Base-by-base conservation (phyloP, 2,329 filamentous ascomycete species). In the Aspergillus amoenus region DNA sequence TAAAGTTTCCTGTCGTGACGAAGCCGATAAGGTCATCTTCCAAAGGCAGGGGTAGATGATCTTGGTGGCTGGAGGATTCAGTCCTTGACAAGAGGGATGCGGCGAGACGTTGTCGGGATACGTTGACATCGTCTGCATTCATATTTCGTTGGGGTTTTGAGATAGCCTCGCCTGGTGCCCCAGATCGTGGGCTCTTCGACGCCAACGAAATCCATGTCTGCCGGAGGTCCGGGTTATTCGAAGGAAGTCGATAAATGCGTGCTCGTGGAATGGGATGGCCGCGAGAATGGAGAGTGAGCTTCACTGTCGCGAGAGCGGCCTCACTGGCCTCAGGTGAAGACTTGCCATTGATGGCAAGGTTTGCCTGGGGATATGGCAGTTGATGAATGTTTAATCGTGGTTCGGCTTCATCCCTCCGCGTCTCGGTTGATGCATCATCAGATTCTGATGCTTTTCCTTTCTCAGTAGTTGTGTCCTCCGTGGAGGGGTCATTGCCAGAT, bases 161-260 rank as follows among this genome's bases (percentile, higher is more conserved):
- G 30, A 37, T 5, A 13, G 6, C 15, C 12, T 37, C 13, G 34
- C 17, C 9, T 11, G 12, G 12, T 24, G 42, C 8, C 6, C 41
- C n/a, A 9, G 21, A 13, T 30, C 12, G 24, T 15, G 55, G 45
- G 21, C 64, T 64, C 6, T 57, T 60, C 76, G 77, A 40, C 81
- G 64, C 68, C 0, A 86, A 80, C 5, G 83, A 78, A 3, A 95
- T 83, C 93, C 93, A 97, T 70, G 88, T 82, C 6, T 79, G 75
- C 15, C 88, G 84, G 1, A 93, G 81, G 34, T 82, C 76, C 3
- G 71, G 58, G 50, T 81, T 68, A 27, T 64, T 73, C 3, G 78
- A 73, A n/a, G 93, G 90, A 15, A 97, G 84, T 13, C 90, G 87
- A 74, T 97, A 99, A 62, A 97, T 87, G 37, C 94, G 85, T 4